phyloP scores from a whole-genome alignment of 176 grass and related monocot species.

The Oryza glaberrima region DNA sequence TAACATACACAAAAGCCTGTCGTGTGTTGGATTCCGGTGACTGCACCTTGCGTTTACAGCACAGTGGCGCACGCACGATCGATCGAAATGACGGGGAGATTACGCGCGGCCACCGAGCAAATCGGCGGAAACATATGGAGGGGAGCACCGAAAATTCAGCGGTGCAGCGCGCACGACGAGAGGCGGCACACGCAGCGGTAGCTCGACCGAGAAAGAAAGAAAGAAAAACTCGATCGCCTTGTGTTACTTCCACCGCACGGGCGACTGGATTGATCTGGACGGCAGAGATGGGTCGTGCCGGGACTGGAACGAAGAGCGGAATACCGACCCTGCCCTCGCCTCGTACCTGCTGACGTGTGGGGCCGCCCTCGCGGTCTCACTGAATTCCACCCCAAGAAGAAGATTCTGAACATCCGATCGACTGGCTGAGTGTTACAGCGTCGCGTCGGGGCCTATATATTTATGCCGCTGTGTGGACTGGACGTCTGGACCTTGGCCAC shows the following conservation, averaged over 20 bases:
- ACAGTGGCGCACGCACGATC: neutral
- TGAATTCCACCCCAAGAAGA: constrained; percentile 35
- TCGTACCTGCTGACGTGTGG: neutral
- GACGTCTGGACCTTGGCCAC: constrained; percentile 4
- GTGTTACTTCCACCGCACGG: too few relatives aligned
- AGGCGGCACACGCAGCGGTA: too few relatives aligned
- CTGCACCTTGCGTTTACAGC: neutral
- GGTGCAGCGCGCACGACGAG: too few relatives aligned
- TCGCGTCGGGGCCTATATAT: constrained; percentile 26
- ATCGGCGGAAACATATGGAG: neutral
- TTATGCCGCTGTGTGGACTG: constrained; percentile 42
- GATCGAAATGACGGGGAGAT: neutral
- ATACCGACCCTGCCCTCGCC: neutral
- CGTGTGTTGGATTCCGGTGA: neutral
- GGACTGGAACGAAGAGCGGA: neutral
- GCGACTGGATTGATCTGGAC: neutral
- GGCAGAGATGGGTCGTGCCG: neutral
- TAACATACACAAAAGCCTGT: neutral
- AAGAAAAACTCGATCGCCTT: too few relatives aligned
- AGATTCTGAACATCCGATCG: constrained; percentile 26
- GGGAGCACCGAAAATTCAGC: neutral
- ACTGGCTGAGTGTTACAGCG: neutral
- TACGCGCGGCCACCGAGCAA: neutral
- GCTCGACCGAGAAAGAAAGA: too few relatives aligned
- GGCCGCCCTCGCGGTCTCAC: constrained; percentile 13